Percentiles rank a stretch among this genome's conserved stretches.
These are phyloP conservation scores for Antitrichia curtipendula DNA, from an alignment of 225 moss, liverwort and hornwort species.

Conservation along the genomic window DNA sequence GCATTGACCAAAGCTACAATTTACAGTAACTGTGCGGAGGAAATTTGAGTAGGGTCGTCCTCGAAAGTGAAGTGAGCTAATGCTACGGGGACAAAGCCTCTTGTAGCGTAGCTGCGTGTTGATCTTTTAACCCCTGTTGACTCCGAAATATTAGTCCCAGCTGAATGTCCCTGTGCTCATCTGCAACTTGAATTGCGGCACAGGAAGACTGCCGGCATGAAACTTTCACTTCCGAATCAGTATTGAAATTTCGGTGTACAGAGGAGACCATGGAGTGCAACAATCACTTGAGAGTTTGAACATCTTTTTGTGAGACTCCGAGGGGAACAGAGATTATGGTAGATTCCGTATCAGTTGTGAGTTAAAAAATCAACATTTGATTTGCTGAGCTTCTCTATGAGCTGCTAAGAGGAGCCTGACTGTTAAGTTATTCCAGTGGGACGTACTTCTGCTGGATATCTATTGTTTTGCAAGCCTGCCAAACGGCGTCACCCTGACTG, in stretches of 20 bases:
- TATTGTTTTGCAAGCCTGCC: neutral
- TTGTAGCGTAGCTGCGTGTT: neutral
- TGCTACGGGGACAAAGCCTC: neutral
- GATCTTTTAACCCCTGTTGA: neutral
- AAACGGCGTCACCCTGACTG: neutral
- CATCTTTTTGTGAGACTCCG: neutral
- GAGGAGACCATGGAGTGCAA: neutral
- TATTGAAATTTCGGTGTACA: neutral
- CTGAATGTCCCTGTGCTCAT: neutral
- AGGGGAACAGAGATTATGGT: neutral
- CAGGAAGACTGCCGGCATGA: neutral
- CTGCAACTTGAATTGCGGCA: neutral
- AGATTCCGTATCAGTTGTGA: neutral
- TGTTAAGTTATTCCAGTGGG: neutral
- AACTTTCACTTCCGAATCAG: neutral
- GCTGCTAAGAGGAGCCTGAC: neutral
- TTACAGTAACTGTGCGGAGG: neutral
- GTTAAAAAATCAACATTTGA: neutral
- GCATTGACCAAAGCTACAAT: neutral
- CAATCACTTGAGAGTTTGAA: neutral
- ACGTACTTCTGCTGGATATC: neutral
- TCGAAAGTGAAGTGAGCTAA: neutral
- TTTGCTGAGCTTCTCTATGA: neutral
- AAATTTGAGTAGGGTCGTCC: neutral
- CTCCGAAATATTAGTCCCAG: neutral